Evolutionary conservation across 768 basidiomycete genomes (phyloP), one percentile per base, ranked within the genome.

Genomic region (Chalciporus pseudorubinellus): DNA sequence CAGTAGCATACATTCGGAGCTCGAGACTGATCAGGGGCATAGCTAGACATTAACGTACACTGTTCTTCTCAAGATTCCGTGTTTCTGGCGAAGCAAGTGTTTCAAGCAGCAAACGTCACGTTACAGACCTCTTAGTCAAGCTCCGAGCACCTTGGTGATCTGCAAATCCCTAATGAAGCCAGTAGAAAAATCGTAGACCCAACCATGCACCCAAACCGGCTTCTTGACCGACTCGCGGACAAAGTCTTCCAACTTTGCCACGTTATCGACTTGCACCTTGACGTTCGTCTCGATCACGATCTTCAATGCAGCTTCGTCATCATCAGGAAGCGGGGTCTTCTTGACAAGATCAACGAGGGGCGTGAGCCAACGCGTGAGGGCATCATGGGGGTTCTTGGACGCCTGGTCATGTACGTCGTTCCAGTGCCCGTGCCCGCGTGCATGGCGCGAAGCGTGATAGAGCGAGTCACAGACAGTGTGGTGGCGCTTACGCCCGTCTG

Each of bases 291-390:
- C 77, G 19, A 83, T 74, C 26, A 50, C 62, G 3, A 52, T 13
- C 16, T 16, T 33, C 19, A 63, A 10, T 8, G 78, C 79, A 44
- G 70, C 68, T n/a, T 58, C 56, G 0, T 50, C 44, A 0, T 58
- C 36, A 0, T 0, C 0, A 6, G 74, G 70, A 22, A 81, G 67
- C 9, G 63, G 58, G 22, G 82, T 70, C 2, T 67, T 61, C 28
- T 60, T 70, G 58, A 78, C 77, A 50, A 81, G 74, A 19, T 72
- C 63, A 47, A 83, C 80, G 58, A 92, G 77, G 1, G 90, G 86
- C 21, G 75, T 78, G 38, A 92, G 74, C 87, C 89, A 94, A 29
- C 80, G 77, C 46, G 77, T 80, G 59, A 93, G 22, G 79, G 75
- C n/a, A 72, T 74, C 39, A 73, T 69, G 33, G 66, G 66, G 24